Base-by-base conservation (phyloP, 129 eudicot genomes). In the Pseudognaphalium luteoalbum region DNA sequence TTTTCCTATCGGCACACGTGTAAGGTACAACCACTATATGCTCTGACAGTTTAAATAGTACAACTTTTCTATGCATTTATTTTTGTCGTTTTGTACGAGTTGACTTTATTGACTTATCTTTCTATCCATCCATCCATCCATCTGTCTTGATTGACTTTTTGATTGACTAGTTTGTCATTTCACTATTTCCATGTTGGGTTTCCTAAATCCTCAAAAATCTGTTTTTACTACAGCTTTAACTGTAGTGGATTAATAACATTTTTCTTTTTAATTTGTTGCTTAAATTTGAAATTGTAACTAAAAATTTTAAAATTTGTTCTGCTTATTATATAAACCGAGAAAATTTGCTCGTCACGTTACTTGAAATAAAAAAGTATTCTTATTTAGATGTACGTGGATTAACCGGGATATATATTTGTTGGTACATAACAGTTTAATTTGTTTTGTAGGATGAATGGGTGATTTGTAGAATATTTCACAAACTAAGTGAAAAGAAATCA, bases 371-470 rank as follows among this genome's bases (percentile, higher is more conserved):
- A n/a, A n/a, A n/a, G n/a, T 25, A 25, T 25, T 25, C 1, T 25
- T 25, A 25, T 25, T 25, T 25, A 0, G 28, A 25, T 25, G 28
- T 25, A 25, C 1, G 28, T 1, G 28, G 28, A 25, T 1, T 25
- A 25, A 25, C 1, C 28, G 28, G 28, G 28, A 25, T 25, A 25
- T 25, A 25, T 25, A 25, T 25, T 25, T 25, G 28, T 25, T 25
- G 28, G 28, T 28, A 6, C 25, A 41, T 30, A 41, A 50, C 30
- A 35, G 12, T 66, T 34, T 19, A 11, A 5, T 12, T 52, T 20
- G 11, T 21, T 73, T 41, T 82, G 83, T 84, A 89, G 95, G 95
- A 89, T 76, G 95, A 89, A 71, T 89, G 95, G 95, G 95, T 89
- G 82, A 84, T 89, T 52, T 89, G 91, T 77, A 86, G 95, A 69